A percentile compares a stretch with the other conserved stretches of the same genome.
phyloP scores from a whole-genome alignment of 2,329 filamentous ascomycete genomes.

The Chaetomium olivaceum region DNA sequence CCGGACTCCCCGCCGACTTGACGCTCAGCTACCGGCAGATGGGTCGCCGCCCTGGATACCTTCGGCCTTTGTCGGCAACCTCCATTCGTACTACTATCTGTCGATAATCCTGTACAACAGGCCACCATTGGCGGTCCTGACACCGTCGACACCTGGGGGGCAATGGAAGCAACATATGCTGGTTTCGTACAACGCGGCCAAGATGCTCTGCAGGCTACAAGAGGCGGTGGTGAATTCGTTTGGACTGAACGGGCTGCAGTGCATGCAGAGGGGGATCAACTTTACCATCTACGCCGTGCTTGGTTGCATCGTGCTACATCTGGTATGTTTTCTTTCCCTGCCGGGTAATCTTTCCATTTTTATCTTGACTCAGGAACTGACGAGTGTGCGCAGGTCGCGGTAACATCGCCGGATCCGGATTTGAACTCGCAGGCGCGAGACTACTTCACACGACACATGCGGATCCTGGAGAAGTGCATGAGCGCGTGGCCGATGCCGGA shows the following conservation, averaged over 20 bases:
- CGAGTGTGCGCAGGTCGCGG: slow-evolving; percentile 68
- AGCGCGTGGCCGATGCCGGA: slow-evolving; percentile 84
- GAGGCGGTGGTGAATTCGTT: slow-evolving; percentile 77
- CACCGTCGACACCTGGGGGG: slow-evolving; percentile 68
- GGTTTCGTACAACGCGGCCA: slow-evolving; percentile 81
- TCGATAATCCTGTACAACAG: slow-evolving; percentile 83
- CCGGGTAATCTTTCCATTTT: slow-evolving; percentile 3
- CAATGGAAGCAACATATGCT: slow-evolving; percentile 88
- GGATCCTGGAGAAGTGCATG: slow-evolving; percentile 83
- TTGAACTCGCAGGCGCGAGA: slow-evolving; percentile 81
- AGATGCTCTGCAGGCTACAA: slow-evolving; percentile 80
- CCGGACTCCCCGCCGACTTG: slow-evolving; percentile 75
- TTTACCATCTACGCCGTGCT: slow-evolving; percentile 93
- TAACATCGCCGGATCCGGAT: slow-evolving; percentile 89
- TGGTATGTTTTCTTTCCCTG: slow-evolving; percentile 61
- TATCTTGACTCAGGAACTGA: slow-evolving; percentile 11
- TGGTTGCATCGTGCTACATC: slow-evolving; percentile 87
- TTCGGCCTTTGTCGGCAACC: slow-evolving; percentile 83
- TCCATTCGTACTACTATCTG: slow-evolving; percentile 87
- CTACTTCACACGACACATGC: slow-evolving; percentile 92
- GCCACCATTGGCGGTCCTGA: slow-evolving; percentile 78
- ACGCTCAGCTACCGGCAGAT: slow-evolving; percentile 73
- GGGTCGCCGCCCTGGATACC: slow-evolving; percentile 81
- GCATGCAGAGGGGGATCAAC: slow-evolving; percentile 92
- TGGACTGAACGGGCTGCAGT: slow-evolving; percentile 77